phyloP scores from a whole-genome alignment of 164 flowering plant genomes.

The Stephania cephalantha region DNA sequence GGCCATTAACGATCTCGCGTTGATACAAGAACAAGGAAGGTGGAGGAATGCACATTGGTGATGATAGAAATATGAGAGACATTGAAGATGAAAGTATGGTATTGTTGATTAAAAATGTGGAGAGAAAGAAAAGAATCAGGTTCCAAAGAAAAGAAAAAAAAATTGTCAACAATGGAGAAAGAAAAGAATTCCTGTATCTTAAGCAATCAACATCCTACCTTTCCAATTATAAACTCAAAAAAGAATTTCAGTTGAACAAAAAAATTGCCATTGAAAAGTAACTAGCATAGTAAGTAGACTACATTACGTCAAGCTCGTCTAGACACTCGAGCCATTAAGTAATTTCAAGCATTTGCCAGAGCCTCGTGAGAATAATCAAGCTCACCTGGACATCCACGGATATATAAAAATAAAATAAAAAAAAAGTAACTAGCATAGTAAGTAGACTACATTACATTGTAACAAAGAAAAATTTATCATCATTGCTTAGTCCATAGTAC shows the following conservation, averaged over 20 bases:
- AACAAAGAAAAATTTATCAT: not conserved
- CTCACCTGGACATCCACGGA: too few relatives aligned
- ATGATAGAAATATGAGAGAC: constrained; percentile 1
- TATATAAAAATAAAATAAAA: not conserved
- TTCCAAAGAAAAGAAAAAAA: constrained; percentile 4
- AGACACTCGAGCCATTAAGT: too few relatives aligned
- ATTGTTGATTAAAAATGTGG: not conserved
- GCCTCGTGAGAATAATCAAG: too few relatives aligned
- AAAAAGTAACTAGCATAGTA: too few relatives aligned
- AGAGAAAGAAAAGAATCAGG: constrained; percentile 3
- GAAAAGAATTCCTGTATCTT: not conserved
- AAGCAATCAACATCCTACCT: not conserved
- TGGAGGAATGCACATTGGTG: not conserved
- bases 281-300: not conserved
- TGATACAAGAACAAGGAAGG: not conserved
- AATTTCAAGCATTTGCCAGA: too few relatives aligned
- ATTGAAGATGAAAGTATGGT: not conserved
- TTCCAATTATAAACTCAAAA: too few relatives aligned
- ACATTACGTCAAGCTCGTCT: not conserved
- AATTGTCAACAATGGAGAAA: not conserved
- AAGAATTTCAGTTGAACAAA: not conserved
- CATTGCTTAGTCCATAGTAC: not conserved
- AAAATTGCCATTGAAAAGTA: not conserved
- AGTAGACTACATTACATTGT: too few relatives aligned
- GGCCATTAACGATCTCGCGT: not conserved